Conservation (phyloP, 805 yeast species). For the Metschnikowia similis region DNA sequence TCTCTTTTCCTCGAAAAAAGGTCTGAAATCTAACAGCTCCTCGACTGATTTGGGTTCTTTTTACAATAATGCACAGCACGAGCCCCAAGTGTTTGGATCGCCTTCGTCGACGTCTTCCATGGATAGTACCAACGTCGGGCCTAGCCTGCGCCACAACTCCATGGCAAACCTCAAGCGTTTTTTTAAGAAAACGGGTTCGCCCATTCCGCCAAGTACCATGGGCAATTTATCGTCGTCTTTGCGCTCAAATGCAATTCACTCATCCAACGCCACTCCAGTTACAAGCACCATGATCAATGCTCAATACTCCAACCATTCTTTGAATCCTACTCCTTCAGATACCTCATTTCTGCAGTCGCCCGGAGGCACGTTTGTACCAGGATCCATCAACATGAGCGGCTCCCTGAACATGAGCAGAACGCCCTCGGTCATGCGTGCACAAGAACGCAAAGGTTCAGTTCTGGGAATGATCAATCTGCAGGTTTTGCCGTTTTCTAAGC, state of each 20-base stretch:
- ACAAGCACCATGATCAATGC: constrained; percentile 23
- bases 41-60: constrained; percentile 41
- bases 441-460: constrained; percentile 36
- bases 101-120: constrained; percentile 35
- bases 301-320: constrained; percentile 29
- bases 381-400: constrained; percentile 9
- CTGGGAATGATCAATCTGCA: constrained; percentile 26
- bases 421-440: constrained; percentile 27
- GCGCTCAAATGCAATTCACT: constrained; percentile 13
- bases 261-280: constrained; percentile 15
- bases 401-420: constrained; percentile 25
- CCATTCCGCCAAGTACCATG: constrained; percentile 17
- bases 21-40: constrained; percentile 28
- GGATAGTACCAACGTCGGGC: constrained; percentile 24
- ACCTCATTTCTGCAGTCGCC: constrained; percentile 36
- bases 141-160: constrained; percentile 58
- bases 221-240: constrained; percentile 23
- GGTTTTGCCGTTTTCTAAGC: constrained; percentile 59
- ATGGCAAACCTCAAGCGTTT: constrained; percentile 76
- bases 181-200: constrained; percentile 46
- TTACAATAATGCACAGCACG: constrained; percentile 29
- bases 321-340: constrained; percentile 30
- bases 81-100: constrained; percentile 19
- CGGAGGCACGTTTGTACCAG: constrained; percentile 17
- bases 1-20: constrained; percentile 41